phyloP scores from a whole-genome alignment of 2,329 filamentous ascomycete species.

The Laburnicola sp. region DNA sequence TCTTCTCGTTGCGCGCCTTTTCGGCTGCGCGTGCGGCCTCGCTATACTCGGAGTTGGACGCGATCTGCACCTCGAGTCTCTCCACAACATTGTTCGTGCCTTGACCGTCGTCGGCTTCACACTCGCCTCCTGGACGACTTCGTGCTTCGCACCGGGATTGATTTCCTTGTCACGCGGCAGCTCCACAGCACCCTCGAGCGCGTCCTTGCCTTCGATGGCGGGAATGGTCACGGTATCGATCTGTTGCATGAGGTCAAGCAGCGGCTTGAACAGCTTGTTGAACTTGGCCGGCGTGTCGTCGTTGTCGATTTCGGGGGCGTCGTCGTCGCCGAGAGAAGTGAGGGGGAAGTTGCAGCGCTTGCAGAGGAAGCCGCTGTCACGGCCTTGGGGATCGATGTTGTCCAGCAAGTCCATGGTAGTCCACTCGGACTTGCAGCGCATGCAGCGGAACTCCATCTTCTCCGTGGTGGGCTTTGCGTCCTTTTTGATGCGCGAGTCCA shows the following conservation, averaged over 20 bases:
- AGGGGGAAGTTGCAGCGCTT: constrained; percentile 72
- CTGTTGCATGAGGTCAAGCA: constrained; percentile 73
- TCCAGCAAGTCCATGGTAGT: constrained; percentile 89
- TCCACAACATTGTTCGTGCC: constrained; percentile 66
- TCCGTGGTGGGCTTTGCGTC: constrained; percentile 76
- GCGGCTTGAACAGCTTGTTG: constrained; percentile 78
- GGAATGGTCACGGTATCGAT: constrained; percentile 77
- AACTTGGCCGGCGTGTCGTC: constrained; percentile 54
- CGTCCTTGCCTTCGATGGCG: constrained; percentile 71
- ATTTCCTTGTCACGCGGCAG: constrained; percentile 67
- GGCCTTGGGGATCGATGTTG: constrained; percentile 60
- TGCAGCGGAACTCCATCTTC: constrained; percentile 89
- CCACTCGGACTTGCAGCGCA: constrained; percentile 80
- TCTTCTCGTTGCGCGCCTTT: constrained; percentile 65
- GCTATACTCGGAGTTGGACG: constrained; percentile 65
- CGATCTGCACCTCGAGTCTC: constrained; percentile 71
- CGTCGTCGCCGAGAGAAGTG: constrained; percentile 32
- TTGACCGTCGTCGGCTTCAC: constrained; percentile 69
- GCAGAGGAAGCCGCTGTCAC: constrained; percentile 73
- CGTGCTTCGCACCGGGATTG: constrained; percentile 65
- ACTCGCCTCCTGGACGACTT: constrained; percentile 58
- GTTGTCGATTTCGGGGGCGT: constrained; percentile 31
- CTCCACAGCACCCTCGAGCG: constrained; percentile 64
- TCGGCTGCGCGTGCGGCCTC: constrained; percentile 69
- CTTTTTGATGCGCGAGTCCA: constrained; percentile 86